Percentiles rank a stretch among this genome's conserved stretches.
These are phyloP conservation scores for Cordyceps fumosorosea DNA, from an alignment of 2,329 filamentous ascomycete species.

Conservation along the genomic window DNA sequence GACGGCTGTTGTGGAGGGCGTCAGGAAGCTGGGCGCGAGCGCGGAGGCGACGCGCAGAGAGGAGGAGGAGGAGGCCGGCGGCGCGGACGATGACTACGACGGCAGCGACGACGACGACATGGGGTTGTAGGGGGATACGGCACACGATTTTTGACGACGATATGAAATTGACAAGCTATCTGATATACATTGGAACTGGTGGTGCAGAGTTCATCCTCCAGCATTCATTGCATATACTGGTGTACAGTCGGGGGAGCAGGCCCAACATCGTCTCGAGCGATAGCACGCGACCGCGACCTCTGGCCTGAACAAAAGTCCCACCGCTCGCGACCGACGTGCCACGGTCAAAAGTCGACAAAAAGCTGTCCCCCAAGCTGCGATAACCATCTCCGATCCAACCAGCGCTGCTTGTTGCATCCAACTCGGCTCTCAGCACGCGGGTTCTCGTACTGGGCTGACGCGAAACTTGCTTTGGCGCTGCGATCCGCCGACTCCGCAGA, in stretches of 20 bases:
- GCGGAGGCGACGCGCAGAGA: conserved; percentile 72
- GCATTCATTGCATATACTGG: not conserved
- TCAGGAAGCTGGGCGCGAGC: conserved; percentile 76
- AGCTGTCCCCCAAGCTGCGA: too few relatives aligned
- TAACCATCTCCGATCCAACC: not conserved
- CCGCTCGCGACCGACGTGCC: not conserved
- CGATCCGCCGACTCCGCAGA: not conserved
- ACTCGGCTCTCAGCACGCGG: not conserved
- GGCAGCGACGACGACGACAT: conserved; percentile 47
- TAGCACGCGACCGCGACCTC: too few relatives aligned
- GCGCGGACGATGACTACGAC: conserved; percentile 55
- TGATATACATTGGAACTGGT: not conserved
- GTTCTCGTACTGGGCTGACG: not conserved
- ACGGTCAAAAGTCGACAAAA: not conserved
- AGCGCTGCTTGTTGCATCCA: not conserved
- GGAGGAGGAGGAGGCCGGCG: conserved; percentile 62
- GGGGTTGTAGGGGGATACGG: conserved; percentile 27
- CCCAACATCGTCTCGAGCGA: not conserved
- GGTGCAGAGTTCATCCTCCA: not conserved
- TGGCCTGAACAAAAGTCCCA: not conserved
- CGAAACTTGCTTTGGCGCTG: not conserved
- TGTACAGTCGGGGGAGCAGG: not conserved
- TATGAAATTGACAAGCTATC: not conserved
- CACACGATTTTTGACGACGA: not conserved
- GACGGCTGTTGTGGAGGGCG: conserved; percentile 76